A percentile compares a stretch with the other conserved stretches of the same genome.
These are phyloP conservation scores for Aphanocladium album DNA, from an alignment of 2,329 filamentous ascomycete species.

Conservation along the genomic window DNA sequence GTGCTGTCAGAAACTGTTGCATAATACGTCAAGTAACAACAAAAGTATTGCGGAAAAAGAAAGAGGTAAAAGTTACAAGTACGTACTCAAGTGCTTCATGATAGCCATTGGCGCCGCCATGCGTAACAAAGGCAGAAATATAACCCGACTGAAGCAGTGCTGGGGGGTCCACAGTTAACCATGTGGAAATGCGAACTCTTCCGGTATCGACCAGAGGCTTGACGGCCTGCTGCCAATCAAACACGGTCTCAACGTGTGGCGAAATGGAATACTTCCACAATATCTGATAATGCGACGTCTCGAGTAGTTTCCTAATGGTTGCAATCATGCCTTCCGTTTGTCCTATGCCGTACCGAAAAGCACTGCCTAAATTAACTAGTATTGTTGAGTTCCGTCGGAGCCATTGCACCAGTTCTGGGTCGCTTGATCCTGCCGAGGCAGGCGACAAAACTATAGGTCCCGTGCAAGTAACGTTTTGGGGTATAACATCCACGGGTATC, in stretches of 20 bases:
- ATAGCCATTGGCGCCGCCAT: not conserved
- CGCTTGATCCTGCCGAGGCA: constrained; percentile 17
- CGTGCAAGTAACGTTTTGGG: constrained; percentile 16
- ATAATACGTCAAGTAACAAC: not conserved
- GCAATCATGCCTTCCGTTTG: constrained; percentile 18
- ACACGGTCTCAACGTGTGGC: constrained; percentile 16
- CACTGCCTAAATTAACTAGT: constrained; percentile 22
- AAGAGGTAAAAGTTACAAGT: not conserved
- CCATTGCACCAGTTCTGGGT: constrained; percentile 21
- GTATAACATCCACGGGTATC: constrained; percentile 18
- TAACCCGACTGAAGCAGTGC: not conserved
- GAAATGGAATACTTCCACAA: constrained; percentile 21
- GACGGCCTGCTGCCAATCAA: not conserved
- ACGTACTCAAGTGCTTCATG: not conserved
- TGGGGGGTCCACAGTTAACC: not conserved
- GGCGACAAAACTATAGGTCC: constrained; percentile 20
- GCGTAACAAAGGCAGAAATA: not conserved
- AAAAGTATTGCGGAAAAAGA: not conserved
- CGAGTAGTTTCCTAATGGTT: constrained; percentile 26
- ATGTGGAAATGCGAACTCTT: not conserved
- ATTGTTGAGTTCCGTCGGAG: constrained; percentile 18
- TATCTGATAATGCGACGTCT: constrained; percentile 18
- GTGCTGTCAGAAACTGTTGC: not conserved
- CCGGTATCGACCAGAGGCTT: not conserved
- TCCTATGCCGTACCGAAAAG: constrained; percentile 15